Conservation (phyloP, 495 filamentous ascomycete species). For the Neurospora cerealis region DNA sequence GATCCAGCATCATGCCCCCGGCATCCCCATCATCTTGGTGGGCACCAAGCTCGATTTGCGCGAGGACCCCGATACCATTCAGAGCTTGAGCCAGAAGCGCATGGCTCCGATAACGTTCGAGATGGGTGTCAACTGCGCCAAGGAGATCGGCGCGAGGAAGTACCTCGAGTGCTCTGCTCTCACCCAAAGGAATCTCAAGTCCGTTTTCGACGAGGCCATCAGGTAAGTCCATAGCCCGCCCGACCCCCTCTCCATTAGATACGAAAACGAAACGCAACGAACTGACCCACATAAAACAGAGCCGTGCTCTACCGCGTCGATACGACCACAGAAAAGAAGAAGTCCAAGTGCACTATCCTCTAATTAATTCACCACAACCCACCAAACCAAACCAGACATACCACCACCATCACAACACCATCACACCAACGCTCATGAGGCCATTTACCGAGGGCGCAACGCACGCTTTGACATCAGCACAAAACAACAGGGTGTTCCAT, state of each 20-base stretch:
- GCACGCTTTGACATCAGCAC: not conserved
- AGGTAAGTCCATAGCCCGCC: slow-evolving; percentile 42
- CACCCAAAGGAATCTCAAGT: slow-evolving; percentile 92
- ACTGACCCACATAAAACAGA: slow-evolving; percentile 30
- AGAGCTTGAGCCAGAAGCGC: slow-evolving; percentile 68
- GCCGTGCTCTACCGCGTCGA: slow-evolving; percentile 77
- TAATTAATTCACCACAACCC: slow-evolving; percentile 24
- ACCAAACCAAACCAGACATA: not conserved
- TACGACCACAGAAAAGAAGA: slow-evolving; percentile 50
- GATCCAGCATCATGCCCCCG: slow-evolving; percentile 92
- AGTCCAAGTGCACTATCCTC: slow-evolving; percentile 65
- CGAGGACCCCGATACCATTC: slow-evolving; percentile 73
- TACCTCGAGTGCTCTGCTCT: slow-evolving; percentile 98
- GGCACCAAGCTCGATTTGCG: slow-evolving; percentile 95
- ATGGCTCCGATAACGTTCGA: slow-evolving; percentile 92
- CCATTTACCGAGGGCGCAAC: not conserved
- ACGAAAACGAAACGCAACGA: slow-evolving; percentile 3
- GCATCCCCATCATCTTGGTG: slow-evolving; percentile 92
- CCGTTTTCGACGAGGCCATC: slow-evolving; percentile 96
- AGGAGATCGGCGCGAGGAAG: slow-evolving; percentile 88
- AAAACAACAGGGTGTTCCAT: not conserved
- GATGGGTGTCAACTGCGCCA: slow-evolving; percentile 71
- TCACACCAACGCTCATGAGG: not conserved
- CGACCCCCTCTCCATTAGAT: not conserved
- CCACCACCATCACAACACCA: not conserved